Evolutionary conservation across 371 early-diverging fungal species (phyloP).

Genomic region (Circinella umbellata): DNA sequence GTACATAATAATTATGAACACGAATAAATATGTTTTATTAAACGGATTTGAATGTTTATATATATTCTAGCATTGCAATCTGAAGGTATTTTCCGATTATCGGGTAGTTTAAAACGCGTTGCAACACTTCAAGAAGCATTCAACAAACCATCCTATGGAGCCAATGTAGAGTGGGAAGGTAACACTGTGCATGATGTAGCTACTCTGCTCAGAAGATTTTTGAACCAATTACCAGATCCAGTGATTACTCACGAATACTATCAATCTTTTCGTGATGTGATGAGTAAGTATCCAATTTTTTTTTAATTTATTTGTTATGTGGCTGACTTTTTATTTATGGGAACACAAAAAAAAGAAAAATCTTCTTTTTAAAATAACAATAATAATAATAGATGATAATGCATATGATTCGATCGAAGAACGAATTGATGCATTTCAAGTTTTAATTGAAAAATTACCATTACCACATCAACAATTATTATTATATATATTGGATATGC

Average conservation of each 20-base stretch:
- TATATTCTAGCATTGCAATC: constrained; percentile 18
- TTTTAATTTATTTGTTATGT: neutral
- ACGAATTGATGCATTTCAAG: constrained; percentile 53
- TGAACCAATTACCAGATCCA: constrained; percentile 66
- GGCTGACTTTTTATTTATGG: neutral
- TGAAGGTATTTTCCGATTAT: constrained; percentile 33
- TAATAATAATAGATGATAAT: constrained; percentile 13
- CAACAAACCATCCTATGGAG: constrained; percentile 57
- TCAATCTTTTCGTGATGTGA: constrained; percentile 60
- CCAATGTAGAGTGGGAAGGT: constrained; percentile 59
- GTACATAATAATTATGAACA: no score
- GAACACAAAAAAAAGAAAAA: no score
- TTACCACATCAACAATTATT: constrained; percentile 62
- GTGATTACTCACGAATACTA: constrained; percentile 62
- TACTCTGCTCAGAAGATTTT: constrained; percentile 60
- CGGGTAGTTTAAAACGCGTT: constrained; percentile 61
- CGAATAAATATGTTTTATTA: no score
- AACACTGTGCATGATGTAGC: constrained; percentile 71
- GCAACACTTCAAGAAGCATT: constrained; percentile 60
- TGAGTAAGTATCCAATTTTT: constrained; percentile 31
- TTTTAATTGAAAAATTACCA: constrained; percentile 59
- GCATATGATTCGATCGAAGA: constrained; percentile 16
- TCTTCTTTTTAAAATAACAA: neutral
- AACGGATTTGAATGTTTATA: neutral
- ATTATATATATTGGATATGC: constrained; percentile 65